Conservation (phyloP, 768 basidiomycete genomes). For the Symmetrospora coprosmae region DNA sequence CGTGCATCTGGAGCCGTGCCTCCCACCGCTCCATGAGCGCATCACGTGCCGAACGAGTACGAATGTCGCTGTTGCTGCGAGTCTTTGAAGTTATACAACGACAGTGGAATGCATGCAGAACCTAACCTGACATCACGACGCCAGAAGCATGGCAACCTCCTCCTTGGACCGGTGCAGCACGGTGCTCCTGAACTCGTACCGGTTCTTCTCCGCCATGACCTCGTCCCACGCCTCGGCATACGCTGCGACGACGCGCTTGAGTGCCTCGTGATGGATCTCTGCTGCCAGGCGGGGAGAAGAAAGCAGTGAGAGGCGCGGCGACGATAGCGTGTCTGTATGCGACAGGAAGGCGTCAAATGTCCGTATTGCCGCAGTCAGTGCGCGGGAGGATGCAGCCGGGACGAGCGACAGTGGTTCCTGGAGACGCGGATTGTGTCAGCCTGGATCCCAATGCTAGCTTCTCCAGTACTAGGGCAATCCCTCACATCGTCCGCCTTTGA, state of each 20-base stretch:
- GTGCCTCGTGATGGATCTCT: constrained; percentile 60
- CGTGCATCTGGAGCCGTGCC: too few relatives aligned
- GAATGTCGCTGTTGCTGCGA: too few relatives aligned
- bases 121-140: too few relatives aligned
- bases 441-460: not conserved
- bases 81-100: too few relatives aligned
- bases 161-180: constrained; percentile 29
- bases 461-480: not conserved
- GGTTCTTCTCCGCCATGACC: constrained; percentile 58
- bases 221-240: constrained; percentile 64
- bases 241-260: constrained; percentile 52
- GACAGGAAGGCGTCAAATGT: constrained; percentile 73
- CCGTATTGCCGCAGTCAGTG: constrained; percentile 47
- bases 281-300: constrained; percentile 52
- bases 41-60: too few relatives aligned
- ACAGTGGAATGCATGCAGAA: too few relatives aligned
- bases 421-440: not conserved
- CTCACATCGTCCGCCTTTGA: constrained; percentile 37
- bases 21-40: too few relatives aligned
- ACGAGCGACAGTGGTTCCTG: constrained; percentile 64
- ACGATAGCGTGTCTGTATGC: constrained; percentile 55
- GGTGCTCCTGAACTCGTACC: constrained; percentile 58
- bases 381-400: constrained; percentile 50
- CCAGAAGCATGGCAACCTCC: constrained; percentile 31
- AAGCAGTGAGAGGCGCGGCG: constrained; percentile 62